Evolutionary conservation across 225 moss, liverwort and hornwort species (phyloP).

Genomic region (Pleurozium schreberi): DNA sequence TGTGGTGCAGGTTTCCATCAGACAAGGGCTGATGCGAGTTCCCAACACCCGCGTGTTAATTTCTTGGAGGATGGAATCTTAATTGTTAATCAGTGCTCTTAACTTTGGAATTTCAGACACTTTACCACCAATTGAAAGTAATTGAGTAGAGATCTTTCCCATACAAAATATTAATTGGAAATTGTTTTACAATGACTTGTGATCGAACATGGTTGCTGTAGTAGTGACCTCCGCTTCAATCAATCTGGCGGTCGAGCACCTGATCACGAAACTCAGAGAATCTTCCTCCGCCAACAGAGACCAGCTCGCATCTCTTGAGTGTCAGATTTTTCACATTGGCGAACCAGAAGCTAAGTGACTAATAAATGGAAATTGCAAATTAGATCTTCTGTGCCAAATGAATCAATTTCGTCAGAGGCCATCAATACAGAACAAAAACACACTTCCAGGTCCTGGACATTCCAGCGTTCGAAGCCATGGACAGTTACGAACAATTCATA

Average conservation of each 20-base stretch:
- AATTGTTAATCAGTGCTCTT: neutral
- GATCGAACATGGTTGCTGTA: neutral
- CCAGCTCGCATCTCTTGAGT: neutral
- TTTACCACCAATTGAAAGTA: too few species aligned
- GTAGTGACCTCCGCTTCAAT: neutral
- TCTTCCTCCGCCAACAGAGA: too few species aligned
- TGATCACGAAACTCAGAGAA: neutral
- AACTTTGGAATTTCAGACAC: too few species aligned
- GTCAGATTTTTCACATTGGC: neutral
- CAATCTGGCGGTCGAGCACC: neutral
- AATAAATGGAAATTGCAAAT: neutral
- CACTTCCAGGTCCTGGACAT: too few species aligned
- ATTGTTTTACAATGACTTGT: neutral
- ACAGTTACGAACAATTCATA: neutral
- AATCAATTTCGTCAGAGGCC: neutral
- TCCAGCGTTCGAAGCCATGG: neutral
- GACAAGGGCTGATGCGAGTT: slow-evolving; percentile 21
- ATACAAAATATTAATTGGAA: too few species aligned
- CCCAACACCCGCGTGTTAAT: neutral
- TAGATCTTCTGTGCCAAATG: neutral
- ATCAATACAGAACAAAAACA: neutral
- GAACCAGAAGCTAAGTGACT: too few species aligned
- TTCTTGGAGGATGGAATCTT: neutral
- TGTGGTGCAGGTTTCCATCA: slow-evolving; percentile 20
- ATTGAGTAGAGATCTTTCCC: neutral